Evolutionary conservation across 2,329 filamentous ascomycete species (phyloP).

Genomic region (Neonectria sp.): DNA sequence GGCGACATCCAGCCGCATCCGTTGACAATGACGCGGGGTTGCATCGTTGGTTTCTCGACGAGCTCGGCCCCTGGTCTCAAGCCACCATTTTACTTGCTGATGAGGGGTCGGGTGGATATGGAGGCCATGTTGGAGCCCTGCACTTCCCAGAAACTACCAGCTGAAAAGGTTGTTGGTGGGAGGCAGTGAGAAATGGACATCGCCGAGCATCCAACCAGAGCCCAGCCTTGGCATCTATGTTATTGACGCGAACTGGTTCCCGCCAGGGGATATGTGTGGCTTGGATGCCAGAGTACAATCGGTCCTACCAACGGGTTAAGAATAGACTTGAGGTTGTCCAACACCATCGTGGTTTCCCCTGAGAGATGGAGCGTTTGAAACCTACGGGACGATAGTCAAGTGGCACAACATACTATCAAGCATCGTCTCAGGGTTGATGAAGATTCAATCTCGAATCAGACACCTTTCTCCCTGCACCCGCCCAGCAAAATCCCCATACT

Average conservation of each 20-base stretch:
- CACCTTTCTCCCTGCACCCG: background rate
- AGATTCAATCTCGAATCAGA: constrained; percentile 3
- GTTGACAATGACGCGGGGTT: constrained; percentile 44
- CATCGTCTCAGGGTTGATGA: background rate
- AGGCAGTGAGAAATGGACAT: constrained; percentile 43
- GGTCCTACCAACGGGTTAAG: background rate
- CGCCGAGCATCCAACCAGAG: constrained; percentile 43
- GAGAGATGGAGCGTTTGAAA: background rate
- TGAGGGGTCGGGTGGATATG: constrained; percentile 27
- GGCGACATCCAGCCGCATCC: constrained; percentile 34
- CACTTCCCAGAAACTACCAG: constrained; percentile 35
- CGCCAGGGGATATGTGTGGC: constrained; percentile 36
- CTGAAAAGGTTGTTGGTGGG: constrained; percentile 33
- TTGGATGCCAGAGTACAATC: constrained; percentile 36
- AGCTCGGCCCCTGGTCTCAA: constrained; percentile 37
- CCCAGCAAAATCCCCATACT: constrained; percentile 4
- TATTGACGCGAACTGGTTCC: constrained; percentile 42
- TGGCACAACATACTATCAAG: background rate
- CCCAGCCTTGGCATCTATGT: constrained; percentile 34
- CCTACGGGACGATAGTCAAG: background rate
- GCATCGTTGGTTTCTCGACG: constrained; percentile 39
- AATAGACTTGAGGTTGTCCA: constrained; percentile 11
- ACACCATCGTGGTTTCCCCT: constrained; percentile 7
- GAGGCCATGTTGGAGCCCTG: constrained; percentile 25
- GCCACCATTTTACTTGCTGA: constrained; percentile 31